These are phyloP conservation scores for Psophocarpus tetragonolobus DNA, from an alignment of 306 rosid species.

Conservation along the genomic window DNA sequence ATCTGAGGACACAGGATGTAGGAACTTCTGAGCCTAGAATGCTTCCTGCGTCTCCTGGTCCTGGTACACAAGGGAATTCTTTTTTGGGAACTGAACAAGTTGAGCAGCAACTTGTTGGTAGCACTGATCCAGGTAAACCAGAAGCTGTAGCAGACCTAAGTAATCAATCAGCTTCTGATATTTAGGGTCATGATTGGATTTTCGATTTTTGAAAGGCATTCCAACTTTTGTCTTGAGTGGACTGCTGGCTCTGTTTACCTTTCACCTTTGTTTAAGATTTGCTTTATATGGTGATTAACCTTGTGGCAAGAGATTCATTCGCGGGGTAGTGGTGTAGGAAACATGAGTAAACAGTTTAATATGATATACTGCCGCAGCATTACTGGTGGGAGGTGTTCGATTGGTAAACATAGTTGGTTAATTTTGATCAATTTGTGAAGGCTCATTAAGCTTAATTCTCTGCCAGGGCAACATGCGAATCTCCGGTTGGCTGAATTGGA, in stretches of 20 bases:
- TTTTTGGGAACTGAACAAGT: constrained; percentile 27
- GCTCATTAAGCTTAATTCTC: background rate
- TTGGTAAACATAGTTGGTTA: constrained; percentile 12
- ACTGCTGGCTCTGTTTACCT: constrained; percentile 30
- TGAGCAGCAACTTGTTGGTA: constrained; percentile 40
- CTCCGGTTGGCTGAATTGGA: constrained; percentile 27
- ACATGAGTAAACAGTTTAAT: background rate
- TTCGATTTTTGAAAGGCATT: constrained; percentile 29
- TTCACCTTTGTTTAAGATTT: constrained; percentile 31
- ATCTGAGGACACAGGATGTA: constrained; percentile 28
- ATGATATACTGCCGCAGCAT: constrained; percentile 28
- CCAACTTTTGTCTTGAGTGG: constrained; percentile 27
- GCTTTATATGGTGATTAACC: constrained; percentile 27
- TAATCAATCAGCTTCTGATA: constrained; percentile 39
- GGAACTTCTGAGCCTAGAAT: constrained; percentile 47
- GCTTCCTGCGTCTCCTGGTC: constrained; percentile 31
- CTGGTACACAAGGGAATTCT: constrained; percentile 41
- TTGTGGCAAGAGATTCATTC: constrained; percentile 23
- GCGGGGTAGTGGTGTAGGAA: constrained; percentile 12
- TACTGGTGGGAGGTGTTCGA: constrained; percentile 20
- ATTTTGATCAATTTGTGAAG: constrained; percentile 18
- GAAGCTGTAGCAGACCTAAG: constrained; percentile 37
- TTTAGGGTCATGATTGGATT: constrained; percentile 20
- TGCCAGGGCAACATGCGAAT: background rate
- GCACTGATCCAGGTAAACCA: constrained; percentile 35